Conservation (phyloP, 2,329 filamentous ascomycete genomes). For the Decorospora gaudefroyi region DNA sequence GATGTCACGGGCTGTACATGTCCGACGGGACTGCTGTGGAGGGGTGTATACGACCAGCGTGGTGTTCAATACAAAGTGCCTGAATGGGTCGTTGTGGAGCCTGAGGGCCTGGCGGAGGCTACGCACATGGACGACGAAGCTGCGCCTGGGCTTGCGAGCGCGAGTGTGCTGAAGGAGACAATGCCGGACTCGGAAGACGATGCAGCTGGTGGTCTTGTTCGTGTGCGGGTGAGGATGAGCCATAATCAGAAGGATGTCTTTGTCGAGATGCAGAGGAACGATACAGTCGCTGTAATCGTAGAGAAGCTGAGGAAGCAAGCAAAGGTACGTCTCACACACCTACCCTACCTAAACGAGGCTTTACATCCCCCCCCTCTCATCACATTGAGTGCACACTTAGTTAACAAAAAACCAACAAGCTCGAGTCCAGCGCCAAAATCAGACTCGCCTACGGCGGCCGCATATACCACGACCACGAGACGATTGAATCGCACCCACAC, state of each 20-base stretch:
- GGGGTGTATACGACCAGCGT: slow-evolving; percentile 52
- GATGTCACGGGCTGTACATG: slow-evolving; percentile 68
- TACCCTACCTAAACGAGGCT: no score
- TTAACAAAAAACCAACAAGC: slow-evolving; percentile 47
- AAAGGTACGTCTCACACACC: slow-evolving; percentile 56
- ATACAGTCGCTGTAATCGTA: slow-evolving; percentile 67
- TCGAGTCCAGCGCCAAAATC: slow-evolving; percentile 63
- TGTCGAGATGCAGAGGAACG: slow-evolving; percentile 41
- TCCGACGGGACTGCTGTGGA: slow-evolving; percentile 50
- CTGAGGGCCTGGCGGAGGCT: slow-evolving; percentile 46
- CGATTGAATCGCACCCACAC: slow-evolving; percentile 66
- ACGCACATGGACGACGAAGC: slow-evolving; percentile 26
- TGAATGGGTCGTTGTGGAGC: slow-evolving; percentile 53
- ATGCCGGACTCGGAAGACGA: slow-evolving; percentile 33
- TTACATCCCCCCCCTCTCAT: background rate
- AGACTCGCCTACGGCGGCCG: slow-evolving; percentile 81
- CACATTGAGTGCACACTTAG: background rate
- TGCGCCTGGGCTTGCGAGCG: slow-evolving; percentile 8
- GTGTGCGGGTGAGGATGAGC: slow-evolving; percentile 47
- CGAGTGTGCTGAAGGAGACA: slow-evolving; percentile 22
- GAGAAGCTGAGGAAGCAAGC: slow-evolving; percentile 67
- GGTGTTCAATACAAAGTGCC: slow-evolving; percentile 53
- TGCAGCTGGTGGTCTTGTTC: slow-evolving; percentile 30
- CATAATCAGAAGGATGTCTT: slow-evolving; percentile 47
- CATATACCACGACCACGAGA: slow-evolving; percentile 70